Percentiles rank a stretch among this genome's conserved stretches.
These are phyloP conservation scores for Lachnellula subtilissima DNA, from an alignment of 2,329 filamentous ascomycete genomes.

Conservation along the genomic window DNA sequence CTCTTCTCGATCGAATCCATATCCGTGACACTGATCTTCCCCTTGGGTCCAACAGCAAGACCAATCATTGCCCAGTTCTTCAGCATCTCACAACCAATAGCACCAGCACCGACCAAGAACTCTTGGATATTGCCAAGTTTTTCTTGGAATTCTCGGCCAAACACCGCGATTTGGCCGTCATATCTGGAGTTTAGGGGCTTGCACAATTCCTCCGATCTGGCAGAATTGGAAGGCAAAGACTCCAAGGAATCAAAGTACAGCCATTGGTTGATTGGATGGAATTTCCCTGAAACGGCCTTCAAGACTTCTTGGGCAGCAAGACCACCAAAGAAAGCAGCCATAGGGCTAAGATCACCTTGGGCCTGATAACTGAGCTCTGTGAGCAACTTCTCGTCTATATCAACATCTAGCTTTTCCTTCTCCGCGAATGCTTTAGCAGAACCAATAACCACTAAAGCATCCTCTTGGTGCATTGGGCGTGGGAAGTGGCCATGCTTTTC, in stretches of 20 bases:
- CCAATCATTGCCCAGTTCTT: slow-evolving; percentile 99
- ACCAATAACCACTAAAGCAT: slow-evolving; percentile 73
- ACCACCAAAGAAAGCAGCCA: slow-evolving; percentile 94
- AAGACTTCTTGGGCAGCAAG: slow-evolving; percentile 90
- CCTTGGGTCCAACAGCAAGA: slow-evolving; percentile 79
- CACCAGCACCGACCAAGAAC: slow-evolving; percentile 92
- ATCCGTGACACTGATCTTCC: slow-evolving; percentile 88
- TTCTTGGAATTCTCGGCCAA: slow-evolving; percentile 88
- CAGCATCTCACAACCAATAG: slow-evolving; percentile 97
- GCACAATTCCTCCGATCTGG: slow-evolving; percentile 81
- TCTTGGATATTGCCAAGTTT: slow-evolving; percentile 87
- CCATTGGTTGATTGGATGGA: slow-evolving; percentile 92
- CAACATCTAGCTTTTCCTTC: slow-evolving; percentile 71
- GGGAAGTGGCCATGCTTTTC: slow-evolving; percentile 72
- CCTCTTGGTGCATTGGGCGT: slow-evolving; percentile 75
- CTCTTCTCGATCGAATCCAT: slow-evolving; percentile 99
- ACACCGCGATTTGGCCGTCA: slow-evolving; percentile 95
- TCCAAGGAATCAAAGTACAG: slow-evolving; percentile 98
- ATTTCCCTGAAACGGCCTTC: slow-evolving; percentile 96
- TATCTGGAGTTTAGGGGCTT: slow-evolving; percentile 81
- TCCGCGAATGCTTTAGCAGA: slow-evolving; percentile 70
- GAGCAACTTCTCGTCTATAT: slow-evolving; percentile 88
- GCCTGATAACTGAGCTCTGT: slow-evolving; percentile 94
- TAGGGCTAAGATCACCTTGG: slow-evolving; percentile 80
- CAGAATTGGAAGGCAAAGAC: slow-evolving; percentile 71